phyloP scores from a whole-genome alignment of 2,329 filamentous ascomycete genomes.

The Phyllosticta ampelicida region DNA sequence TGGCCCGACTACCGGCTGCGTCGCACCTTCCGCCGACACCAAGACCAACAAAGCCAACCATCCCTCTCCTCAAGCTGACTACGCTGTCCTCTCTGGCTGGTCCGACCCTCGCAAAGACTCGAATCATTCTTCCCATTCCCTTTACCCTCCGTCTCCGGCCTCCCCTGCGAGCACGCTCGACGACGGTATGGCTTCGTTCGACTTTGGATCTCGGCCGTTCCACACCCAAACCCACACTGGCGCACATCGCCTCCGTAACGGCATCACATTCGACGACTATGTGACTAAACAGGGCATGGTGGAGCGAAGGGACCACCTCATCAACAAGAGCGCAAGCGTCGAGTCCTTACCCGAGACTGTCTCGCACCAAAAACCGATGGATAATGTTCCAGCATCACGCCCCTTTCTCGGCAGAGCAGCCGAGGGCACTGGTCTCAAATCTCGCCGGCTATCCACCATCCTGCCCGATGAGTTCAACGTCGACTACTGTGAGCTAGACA shows the following conservation, averaged over 20 bases:
- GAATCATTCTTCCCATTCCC: conserved; percentile 25
- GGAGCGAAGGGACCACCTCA: conserved; percentile 6
- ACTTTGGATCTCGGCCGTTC: not conserved
- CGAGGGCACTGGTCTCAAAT: conserved; percentile 64
- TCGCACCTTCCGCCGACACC: conserved; percentile 18
- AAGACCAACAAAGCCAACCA: not conserved
- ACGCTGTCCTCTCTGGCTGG: conserved; percentile 14
- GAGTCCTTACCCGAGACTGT: conserved; percentile 21
- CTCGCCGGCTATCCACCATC: conserved; percentile 63
- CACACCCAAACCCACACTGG: not conserved
- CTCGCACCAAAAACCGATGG: conserved; percentile 12
- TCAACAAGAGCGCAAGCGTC: conserved; percentile 24
- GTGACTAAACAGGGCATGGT: conserved; percentile 1
- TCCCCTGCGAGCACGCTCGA: conserved; percentile 17
- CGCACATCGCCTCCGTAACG: not conserved
- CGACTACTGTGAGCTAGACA: conserved; percentile 55
- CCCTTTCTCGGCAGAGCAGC: conserved; percentile 36
- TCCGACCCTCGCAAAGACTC: conserved; percentile 27
- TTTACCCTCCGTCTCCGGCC: conserved; percentile 26
- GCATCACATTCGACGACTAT: conserved; percentile 1
- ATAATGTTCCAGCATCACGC: conserved; percentile 36
- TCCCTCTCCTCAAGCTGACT: not conserved
- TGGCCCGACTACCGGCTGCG: conserved; percentile 17
- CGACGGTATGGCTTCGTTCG: not conserved
- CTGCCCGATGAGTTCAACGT: conserved; percentile 65